phyloP scores from a whole-genome alignment of 1,139 yeast genomes.

The Diutina siamensis region DNA sequence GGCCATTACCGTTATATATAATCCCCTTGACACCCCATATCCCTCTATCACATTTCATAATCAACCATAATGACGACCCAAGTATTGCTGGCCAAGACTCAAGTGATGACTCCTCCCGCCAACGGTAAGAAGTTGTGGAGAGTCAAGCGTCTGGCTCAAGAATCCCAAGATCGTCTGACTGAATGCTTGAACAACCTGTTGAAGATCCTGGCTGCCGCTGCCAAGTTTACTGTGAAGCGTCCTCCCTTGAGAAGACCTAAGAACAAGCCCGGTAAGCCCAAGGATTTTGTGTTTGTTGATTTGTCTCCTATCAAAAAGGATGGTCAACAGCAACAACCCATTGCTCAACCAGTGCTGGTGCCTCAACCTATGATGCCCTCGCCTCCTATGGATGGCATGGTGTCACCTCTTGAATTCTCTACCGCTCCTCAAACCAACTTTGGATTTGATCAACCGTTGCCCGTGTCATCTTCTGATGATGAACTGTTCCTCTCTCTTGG shows the following conservation, averaged over 20 bases:
- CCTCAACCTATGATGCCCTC: not conserved
- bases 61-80: conserved; percentile 8
- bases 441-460: not conserved
- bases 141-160: conserved; percentile 16
- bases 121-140: conserved; percentile 40
- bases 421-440: not conserved
- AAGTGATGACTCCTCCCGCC: conserved; percentile 23
- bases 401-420: conserved; percentile 1
- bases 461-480: not conserved
- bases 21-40: not conserved
- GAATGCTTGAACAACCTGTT: conserved; percentile 5
- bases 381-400: not conserved
- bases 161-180: not conserved
- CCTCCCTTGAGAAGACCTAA: conserved; percentile 41
- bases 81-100: conserved; percentile 11
- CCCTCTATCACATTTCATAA: not conserved
- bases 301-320: conserved; percentile 34
- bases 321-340: not conserved
- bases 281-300: conserved; percentile 44
- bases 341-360: not conserved
- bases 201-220: conserved; percentile 13
- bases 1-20: not conserved
- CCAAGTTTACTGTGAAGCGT: conserved; percentile 26
- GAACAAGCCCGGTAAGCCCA: conserved; percentile 39
- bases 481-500: conserved; percentile 4